Evolutionary conservation across 257 asterid species (phyloP).

Genomic region (Verbena officinalis): DNA sequence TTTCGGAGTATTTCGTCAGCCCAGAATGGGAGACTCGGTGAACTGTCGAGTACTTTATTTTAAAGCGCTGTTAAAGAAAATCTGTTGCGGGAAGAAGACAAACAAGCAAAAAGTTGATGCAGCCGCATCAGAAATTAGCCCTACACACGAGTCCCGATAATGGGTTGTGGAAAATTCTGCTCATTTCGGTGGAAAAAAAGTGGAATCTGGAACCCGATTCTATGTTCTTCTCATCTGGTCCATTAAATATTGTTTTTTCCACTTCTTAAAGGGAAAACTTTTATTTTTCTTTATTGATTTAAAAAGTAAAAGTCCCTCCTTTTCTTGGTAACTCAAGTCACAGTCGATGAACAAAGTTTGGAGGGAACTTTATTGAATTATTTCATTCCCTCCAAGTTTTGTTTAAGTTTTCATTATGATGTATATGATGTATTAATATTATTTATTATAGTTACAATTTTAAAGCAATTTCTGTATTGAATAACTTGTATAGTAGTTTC

Average conservation of each 20-base stretch:
- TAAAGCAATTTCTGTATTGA: too few species aligned
- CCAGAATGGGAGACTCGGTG: neutral
- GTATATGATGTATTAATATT: too few species aligned
- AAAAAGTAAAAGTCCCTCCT: neutral
- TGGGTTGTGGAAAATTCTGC: conserved; percentile 32
- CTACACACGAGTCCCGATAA: conserved; percentile 36
- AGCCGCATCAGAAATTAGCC: conserved; percentile 29
- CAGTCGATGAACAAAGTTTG: neutral
- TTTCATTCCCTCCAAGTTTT: too few species aligned
- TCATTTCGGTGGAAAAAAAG: conserved; percentile 36
- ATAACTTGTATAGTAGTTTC: too few species aligned
- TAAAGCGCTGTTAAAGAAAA: neutral
- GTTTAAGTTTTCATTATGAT: too few species aligned
- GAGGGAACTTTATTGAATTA: too few species aligned
- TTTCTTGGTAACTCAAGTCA: neutral
- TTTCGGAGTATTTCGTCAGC: neutral
- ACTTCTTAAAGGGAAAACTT: neutral
- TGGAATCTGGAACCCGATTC: conserved; percentile 35
- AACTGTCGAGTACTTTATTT: neutral
- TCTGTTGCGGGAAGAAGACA: conserved; percentile 22
- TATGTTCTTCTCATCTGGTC: conserved; percentile 19
- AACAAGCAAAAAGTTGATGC: conserved; percentile 22
- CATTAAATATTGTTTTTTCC: neutral
- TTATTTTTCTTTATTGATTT: neutral
- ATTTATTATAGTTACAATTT: too few species aligned